Percentiles rank a stretch among this genome's conserved stretches.
Conservation (phyloP, 352 stramenopile genomes). For the Pythium angustatum region DNA sequence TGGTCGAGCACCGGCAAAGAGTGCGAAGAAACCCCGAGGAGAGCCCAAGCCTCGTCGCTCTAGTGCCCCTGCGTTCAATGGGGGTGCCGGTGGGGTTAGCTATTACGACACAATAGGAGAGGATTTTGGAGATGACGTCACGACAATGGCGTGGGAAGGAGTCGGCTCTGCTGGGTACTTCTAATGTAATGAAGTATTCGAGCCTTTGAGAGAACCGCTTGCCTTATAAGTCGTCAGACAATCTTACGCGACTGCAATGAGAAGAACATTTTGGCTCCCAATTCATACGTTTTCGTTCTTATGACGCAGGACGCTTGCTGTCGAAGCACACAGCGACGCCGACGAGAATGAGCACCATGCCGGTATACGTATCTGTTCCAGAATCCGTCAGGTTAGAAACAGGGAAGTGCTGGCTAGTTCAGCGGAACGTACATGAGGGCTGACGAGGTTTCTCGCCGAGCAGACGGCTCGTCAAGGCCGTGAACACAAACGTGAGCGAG, state of each 20-base stretch:
- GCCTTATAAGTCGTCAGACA: neutral
- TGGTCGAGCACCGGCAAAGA: conserved; percentile 4
- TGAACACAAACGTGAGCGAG: conserved; percentile 88
- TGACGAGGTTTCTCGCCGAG: conserved; percentile 73
- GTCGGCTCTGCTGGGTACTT: conserved; percentile 64
- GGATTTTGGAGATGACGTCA: conserved; percentile 55
- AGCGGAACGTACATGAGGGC: conserved; percentile 50
- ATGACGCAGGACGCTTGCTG: conserved; percentile 20
- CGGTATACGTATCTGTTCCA: conserved; percentile 24
- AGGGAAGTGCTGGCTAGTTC: no score
- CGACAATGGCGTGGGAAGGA: conserved; percentile 75
- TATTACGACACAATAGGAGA: conserved; percentile 52
- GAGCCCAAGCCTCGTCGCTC: conserved; percentile 32
- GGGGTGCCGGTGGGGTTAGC: conserved; percentile 37
- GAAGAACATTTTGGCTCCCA: neutral
- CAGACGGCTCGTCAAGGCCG: conserved; percentile 73
- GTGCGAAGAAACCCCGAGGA: neutral
- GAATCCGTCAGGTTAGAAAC: neutral
- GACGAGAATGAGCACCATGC: conserved; percentile 32
- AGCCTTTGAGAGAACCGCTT: no score
- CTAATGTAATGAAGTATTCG: no score
- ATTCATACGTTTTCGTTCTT: no score
- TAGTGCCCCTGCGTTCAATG: conserved; percentile 31
- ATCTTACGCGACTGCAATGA: neutral
- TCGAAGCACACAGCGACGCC: conserved; percentile 30